These are phyloP conservation scores for Pulveroboletus sp. DNA, from an alignment of 1,284 basidiomycete species.

Conservation along the genomic window DNA sequence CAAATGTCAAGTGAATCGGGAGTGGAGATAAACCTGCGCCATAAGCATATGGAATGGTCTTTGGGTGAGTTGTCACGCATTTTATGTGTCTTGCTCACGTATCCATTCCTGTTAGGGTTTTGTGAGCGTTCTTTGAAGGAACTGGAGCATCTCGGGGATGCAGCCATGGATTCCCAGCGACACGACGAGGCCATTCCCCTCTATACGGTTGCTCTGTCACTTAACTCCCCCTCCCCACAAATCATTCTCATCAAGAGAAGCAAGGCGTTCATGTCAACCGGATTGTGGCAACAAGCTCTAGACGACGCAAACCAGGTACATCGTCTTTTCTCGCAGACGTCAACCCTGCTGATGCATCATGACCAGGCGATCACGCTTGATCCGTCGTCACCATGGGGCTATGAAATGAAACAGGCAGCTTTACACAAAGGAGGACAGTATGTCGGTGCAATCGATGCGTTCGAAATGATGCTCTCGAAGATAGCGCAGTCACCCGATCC, in stretches of 20 bases:
- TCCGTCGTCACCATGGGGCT: no score
- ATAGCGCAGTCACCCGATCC: neutral
- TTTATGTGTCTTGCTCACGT: neutral
- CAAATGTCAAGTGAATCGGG: no score
- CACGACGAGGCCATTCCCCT: neutral
- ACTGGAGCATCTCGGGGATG: neutral
- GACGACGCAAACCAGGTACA: neutral
- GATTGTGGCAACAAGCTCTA: neutral
- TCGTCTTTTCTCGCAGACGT: neutral
- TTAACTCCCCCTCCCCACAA: neutral
- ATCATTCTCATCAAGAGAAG: neutral
- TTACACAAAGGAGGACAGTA: neutral
- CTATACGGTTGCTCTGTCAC: neutral
- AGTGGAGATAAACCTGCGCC: no score
- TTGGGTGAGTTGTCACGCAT: neutral
- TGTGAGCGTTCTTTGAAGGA: no score
- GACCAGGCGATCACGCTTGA: neutral
- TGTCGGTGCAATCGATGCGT: neutral
- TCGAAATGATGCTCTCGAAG: neutral
- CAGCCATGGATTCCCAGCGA: neutral
- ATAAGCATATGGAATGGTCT: neutral
- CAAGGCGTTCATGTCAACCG: neutral
- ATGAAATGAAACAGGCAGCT: neutral
- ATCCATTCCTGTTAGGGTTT: neutral
- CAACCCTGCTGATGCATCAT: neutral